These are phyloP conservation scores for Neurospora sp. DNA, from an alignment of 495 filamentous ascomycete genomes.

Conservation along the genomic window DNA sequence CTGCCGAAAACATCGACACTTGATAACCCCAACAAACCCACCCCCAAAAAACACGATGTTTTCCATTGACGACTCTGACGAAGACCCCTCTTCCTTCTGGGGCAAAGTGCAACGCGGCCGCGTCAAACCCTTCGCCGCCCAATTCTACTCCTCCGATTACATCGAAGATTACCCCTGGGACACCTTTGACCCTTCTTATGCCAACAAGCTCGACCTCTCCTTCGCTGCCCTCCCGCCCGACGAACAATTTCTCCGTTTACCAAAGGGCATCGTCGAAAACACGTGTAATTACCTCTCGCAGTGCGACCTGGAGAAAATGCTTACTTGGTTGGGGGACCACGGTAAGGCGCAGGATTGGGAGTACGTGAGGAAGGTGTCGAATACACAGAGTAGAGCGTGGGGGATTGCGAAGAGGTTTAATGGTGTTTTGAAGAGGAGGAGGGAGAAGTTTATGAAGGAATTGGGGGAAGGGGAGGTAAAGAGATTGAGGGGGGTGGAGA, in stretches of 20 bases:
- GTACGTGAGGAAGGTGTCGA: accelerated
- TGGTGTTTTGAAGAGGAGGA: neutral
- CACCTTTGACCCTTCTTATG: neutral
- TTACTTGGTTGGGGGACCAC: neutral
- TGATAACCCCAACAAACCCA: neutral
- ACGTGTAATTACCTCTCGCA: neutral
- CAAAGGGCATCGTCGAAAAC: neutral
- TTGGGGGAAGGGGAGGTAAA: neutral
- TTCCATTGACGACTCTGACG: neutral
- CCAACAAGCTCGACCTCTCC: neutral
- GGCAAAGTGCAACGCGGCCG: neutral
- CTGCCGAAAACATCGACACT: neutral
- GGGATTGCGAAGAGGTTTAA: neutral
- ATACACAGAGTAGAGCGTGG: neutral
- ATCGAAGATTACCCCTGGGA: neutral
- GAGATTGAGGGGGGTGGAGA: neutral
- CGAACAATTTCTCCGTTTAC: neutral
- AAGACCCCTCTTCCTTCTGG: neutral
- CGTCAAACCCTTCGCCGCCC: neutral
- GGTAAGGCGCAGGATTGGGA: accelerated
- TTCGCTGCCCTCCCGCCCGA: neutral
- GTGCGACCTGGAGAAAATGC: accelerated
- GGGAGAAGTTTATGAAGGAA: neutral
- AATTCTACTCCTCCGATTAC: neutral
- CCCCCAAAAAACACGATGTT: neutral